Conservation (phyloP, 2,329 filamentous ascomycete species). For the Pseudopithomyces chartarum region DNA sequence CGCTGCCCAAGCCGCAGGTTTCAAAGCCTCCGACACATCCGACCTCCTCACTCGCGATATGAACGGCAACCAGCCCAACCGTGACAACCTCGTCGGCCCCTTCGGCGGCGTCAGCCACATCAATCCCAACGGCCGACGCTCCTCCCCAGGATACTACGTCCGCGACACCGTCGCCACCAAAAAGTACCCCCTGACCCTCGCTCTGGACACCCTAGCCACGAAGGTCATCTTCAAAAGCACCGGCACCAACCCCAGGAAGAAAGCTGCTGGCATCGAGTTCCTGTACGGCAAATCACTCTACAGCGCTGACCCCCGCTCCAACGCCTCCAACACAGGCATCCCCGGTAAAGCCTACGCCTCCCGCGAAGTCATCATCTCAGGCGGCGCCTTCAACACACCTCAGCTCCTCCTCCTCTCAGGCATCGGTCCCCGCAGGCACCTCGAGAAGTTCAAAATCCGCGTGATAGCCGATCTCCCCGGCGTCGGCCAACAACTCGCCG, state of each 20-base stretch:
- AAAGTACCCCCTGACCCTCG: slow-evolving; percentile 35
- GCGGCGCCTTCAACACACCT: slow-evolving; percentile 64
- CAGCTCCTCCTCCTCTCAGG: slow-evolving; percentile 68
- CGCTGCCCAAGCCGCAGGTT: slow-evolving; percentile 53
- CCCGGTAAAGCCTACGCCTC: slow-evolving; percentile 1
- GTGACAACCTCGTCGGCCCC: slow-evolving; percentile 48
- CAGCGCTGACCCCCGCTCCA: neutral
- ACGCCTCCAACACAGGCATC: slow-evolving; percentile 21
- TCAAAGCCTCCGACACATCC: slow-evolving; percentile 11
- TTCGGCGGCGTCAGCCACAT: slow-evolving; percentile 35
- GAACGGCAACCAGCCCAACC: slow-evolving; percentile 42
- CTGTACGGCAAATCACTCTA: slow-evolving; percentile 5
- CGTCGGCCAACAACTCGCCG: slow-evolving; percentile 67
- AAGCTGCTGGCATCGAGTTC: slow-evolving; percentile 52
- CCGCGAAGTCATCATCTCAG: slow-evolving; percentile 24
- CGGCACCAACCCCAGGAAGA: slow-evolving; percentile 17
- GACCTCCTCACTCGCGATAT: slow-evolving; percentile 28
- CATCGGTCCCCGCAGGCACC: slow-evolving; percentile 59
- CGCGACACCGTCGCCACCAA: slow-evolving; percentile 52
- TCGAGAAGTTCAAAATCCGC: slow-evolving; percentile 58
- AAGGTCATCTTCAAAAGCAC: slow-evolving; percentile 47
- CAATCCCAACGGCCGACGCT: slow-evolving; percentile 25
- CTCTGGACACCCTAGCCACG: slow-evolving; percentile 48
- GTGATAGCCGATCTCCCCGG: slow-evolving; percentile 60
- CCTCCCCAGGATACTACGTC: slow-evolving; percentile 50